Evolutionary conservation across 2,329 filamentous ascomycete species (phyloP), one percentile per base, ranked within the genome.

Genomic region (Pyrenophora graminea): DNA sequence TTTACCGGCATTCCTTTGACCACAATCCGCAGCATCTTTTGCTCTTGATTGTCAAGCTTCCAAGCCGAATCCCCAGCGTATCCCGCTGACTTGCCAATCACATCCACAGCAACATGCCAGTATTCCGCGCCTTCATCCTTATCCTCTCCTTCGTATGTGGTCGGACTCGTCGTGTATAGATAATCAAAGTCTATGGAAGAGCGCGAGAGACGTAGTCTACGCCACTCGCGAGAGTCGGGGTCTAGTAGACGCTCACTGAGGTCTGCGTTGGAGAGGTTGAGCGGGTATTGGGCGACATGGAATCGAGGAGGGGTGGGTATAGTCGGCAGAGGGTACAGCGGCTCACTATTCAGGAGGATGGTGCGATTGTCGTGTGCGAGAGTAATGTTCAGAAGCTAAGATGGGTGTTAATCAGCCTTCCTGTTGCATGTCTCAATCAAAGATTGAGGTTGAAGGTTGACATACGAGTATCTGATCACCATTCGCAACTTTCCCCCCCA

Each of bases 81-180:
- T 1, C 52, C 45, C 31, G 8, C 27, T 2, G 48, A 51, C 6
- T 51, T 51, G 2, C 67, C 70, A 37, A 72, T 63, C 2, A 64
- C 58, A 39, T 72, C 70, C 19, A 72, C 57, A 3, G 58, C 57
- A 13, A 72, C 48, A 12, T 64, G 58, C 69, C 69, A 72, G 46
- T 62, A 62, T 31, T 61, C 45, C 9, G 53, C 55, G 1, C 51
- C 34, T 5, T 50, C 57, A 27, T 54, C 57, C 3, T 51, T 19
- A 6, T 59, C 48, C 13, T 48, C 46, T 15, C 45, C 27, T 3
- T 62, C 41, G n/a, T 52, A 47, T 10, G 58, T 42, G 10, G 49
- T 42, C 19, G 49, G 31, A 15, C 61, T 55, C 1, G 57, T 53
- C 19, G 54, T 55, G 48, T 68, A 70, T 3, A 69, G 48, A 41